Evolutionary conservation across 2,329 filamentous ascomycete species (phyloP), one percentile per base, ranked within the genome.

Genomic region (Lojkania enalia): DNA sequence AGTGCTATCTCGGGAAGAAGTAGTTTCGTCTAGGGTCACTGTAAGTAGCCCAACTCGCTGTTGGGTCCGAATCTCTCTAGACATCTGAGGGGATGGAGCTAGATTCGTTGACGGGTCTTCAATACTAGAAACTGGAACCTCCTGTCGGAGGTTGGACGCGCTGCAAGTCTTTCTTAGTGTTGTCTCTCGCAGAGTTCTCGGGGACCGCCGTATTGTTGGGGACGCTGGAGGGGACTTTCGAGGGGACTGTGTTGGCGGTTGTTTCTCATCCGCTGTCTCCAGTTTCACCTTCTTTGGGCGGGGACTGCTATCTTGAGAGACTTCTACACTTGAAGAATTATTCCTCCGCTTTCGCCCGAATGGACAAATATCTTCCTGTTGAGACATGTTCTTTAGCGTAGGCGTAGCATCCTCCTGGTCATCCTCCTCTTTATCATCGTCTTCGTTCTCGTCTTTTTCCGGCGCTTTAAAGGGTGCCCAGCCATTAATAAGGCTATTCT

Each of bases 401-500:
- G 30, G 30, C 7, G 30, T 16, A 14, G 18, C 20, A 5, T 58
- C 52, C 14, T 45, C 48, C 30, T 48, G 15, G 13, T 61, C 54
- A 2, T 56, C 62, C 0, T 55, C 54, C 4, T 62, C 58, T 27
- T 60, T 54, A 13, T 63, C 49, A 5, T 76, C 75, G 12, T 73
- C 73, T 0, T 75, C 46, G 47, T 67, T 54, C 35, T 63, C 50
- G 49, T 72, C 55, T 51, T 71, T 52, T 51, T 72, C 55, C 48
- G 66, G 47, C 12, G 52, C 56, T 46, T 64, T 62, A 54, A 61
- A 62, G 0, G 75, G 79, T 27, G 82, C 80, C 95, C 95, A 99
- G 1, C 94, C 94, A 65, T 96, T 97, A 41, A 80, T 78, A 45
- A 82, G 74, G 2, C 77, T 74, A 16, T 79, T 77, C 71, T 99